Base-by-base conservation (phyloP, 805 yeast species). In the Debaryomyces maramus region DNA sequence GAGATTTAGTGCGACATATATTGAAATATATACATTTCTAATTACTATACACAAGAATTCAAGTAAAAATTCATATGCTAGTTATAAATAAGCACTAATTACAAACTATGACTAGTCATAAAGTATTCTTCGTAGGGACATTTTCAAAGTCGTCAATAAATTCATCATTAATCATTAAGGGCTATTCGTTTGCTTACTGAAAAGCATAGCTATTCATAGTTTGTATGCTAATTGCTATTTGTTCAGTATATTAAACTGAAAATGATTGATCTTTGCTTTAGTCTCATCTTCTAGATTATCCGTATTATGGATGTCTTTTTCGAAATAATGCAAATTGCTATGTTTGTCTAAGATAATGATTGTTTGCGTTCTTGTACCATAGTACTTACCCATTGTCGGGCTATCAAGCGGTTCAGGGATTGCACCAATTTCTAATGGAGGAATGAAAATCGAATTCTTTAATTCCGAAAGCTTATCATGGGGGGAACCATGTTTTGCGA, bases 331-430 rank as follows among this genome's bases (percentile, higher is more conserved):
- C 15, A 85, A 61, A 9, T 26, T 63, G 41, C 51, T 86, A 71
- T 28, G 53, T 42, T 69, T 72, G 52, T 77, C 79, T 7, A 85
- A 70, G 16, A 87, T 50, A 3, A 88, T 70, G 2, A 88, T 75
- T 0, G 95, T 88, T 58, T 89, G 96, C 0, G 96, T 86, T 39
- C 97, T 65, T 0, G 97, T 89, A 0, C 97, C 97, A 55, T 88
- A 90, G 51, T 70, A 80, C 16, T 67, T 60, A 0, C 88, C 88
- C 11, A 70, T 43, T 2, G 53, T 48, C 13, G 30, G 22, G 34
- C 28, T 42, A 34, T 32, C 16, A 9, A 14, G 34, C 50, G 9
- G 63, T 31, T 36, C 38, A 11, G 48, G 41, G 10, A 36, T 41
- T 20, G 43, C 24, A 5, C 44, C 44, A 14, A 65, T 57, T 31